Evolutionary conservation across 2,329 filamentous ascomycete genomes (phyloP).

Genomic region (Aspergillus calidoustus): DNA sequence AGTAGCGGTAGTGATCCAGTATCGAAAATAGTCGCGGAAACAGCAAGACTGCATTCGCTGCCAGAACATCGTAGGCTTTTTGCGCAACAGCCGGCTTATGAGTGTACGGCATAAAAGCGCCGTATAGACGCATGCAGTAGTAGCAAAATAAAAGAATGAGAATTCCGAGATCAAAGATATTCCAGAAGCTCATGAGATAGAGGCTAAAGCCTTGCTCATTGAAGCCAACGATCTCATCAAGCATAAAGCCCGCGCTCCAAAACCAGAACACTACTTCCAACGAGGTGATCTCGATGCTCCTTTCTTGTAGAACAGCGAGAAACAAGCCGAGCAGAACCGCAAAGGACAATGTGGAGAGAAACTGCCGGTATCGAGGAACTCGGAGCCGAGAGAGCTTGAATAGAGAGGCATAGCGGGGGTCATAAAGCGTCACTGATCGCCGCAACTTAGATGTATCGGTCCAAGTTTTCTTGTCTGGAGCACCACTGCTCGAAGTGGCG

Average conservation of each 20-base stretch:
- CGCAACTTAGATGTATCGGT: constrained; percentile 44
- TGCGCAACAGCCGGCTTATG: constrained; percentile 71
- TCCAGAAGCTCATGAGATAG: constrained; percentile 98
- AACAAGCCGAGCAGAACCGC: constrained; percentile 84
- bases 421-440: constrained; percentile 83
- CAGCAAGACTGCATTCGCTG: constrained; percentile 85
- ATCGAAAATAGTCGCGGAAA: constrained; percentile 91
- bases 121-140: constrained; percentile 86
- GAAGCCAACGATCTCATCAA: constrained; percentile 94
- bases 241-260: constrained; percentile 96
- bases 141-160: constrained; percentile 83
- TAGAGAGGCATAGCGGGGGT: constrained; percentile 84
- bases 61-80: constrained; percentile 92
- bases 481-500: constrained; percentile 22
- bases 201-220: constrained; percentile 95
- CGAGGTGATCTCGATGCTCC: constrained; percentile 78
- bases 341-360: constrained; percentile 86
- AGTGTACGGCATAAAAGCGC: constrained; percentile 78
- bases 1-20: constrained; percentile 93
- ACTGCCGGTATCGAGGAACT: constrained; percentile 88
- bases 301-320: constrained; percentile 75
- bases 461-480: constrained; percentile 16
- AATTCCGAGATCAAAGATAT: constrained; percentile 91
- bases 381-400: constrained; percentile 90
- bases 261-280: constrained; percentile 94